These are phyloP conservation scores for Diplodia seriata DNA, from an alignment of 2,329 filamentous ascomycete genomes.

Conservation along the genomic window DNA sequence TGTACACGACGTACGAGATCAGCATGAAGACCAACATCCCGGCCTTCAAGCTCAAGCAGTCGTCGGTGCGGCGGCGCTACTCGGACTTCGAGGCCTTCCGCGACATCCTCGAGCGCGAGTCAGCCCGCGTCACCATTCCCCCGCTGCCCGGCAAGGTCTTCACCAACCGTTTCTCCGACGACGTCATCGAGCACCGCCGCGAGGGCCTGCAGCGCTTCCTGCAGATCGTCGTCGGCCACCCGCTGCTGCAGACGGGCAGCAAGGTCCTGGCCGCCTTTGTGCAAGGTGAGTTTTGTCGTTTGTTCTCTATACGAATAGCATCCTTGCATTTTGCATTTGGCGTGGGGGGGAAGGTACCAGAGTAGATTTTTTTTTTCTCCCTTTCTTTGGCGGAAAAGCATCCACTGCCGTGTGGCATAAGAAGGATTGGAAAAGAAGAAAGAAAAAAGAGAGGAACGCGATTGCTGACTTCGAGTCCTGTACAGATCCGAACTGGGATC, in stretches of 20 bases:
- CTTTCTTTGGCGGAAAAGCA: background rate
- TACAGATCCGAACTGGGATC: slow-evolving; percentile 32
- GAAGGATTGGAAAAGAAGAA: background rate
- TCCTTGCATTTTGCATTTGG: background rate
- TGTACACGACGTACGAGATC: slow-evolving; percentile 99
- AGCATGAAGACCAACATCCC: slow-evolving; percentile 98
- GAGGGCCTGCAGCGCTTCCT: slow-evolving; percentile 94
- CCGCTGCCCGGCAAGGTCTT: slow-evolving; percentile 97
- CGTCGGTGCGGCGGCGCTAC: slow-evolving; percentile 88
- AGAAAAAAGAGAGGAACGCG: background rate
- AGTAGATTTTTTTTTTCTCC: background rate
- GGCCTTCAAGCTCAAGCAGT: slow-evolving; percentile 90
- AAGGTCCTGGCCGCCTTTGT: slow-evolving; percentile 97
- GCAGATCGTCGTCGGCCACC: slow-evolving; percentile 96
- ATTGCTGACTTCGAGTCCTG: background rate
- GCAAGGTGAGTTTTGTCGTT: slow-evolving; percentile 69
- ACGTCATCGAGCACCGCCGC: slow-evolving; percentile 93
- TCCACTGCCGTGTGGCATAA: background rate
- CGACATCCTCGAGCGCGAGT: slow-evolving; percentile 96
- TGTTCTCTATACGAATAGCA: slow-evolving; percentile 10
- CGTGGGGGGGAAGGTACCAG: background rate
- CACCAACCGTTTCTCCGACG: slow-evolving; percentile 96
- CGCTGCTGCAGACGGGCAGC: slow-evolving; percentile 93
- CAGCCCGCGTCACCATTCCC: slow-evolving; percentile 91
- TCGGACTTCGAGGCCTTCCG: slow-evolving; percentile 99